Base-by-base conservation (phyloP, 2,329 filamentous ascomycete species). In the Talaromyces sp. region DNA sequence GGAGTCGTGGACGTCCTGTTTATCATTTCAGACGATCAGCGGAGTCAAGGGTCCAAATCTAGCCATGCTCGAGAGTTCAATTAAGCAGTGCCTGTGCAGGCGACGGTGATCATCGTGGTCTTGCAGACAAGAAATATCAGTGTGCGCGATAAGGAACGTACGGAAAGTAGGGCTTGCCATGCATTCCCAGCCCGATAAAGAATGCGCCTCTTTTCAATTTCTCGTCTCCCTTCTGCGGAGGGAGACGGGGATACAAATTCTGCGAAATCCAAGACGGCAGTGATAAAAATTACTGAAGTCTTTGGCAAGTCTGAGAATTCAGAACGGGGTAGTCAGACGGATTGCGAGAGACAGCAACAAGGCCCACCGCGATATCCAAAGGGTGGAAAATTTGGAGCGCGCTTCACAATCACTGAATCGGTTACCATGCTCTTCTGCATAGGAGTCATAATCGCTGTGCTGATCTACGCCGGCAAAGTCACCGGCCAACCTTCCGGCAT, bases 161-260 rank as follows among this genome's bases (percentile, higher is more conserved):
- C 11, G 16, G 27, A 52, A 35, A 52, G 41, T 31, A 56, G 33
- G 52, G 31, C 33, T 37, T 39, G 47, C 60, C 60, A 62, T 50
- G 43, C 60, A 62, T 62, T 62, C 47, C 47, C 60, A 27, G 37
- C 27, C 22, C 13, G 31, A 62, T 24, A 35, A 62, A 62, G 60
- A 62, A 62, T 62, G 60, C 60, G 60, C 47, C 47, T 54, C 35
- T 50, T 52, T 61, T 43, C 24, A 13, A 62, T 9, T 16, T 54
- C 22, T 14, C 16, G 16, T 19, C 9, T n/a, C 13, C 2, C 52
- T 37, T n/a, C 33, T 37, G 52, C 3, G 50, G n/a, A 16, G 16
- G 4, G 22, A 16, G 14, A 3, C 1, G 27, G 10, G n/a, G 50
- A 37, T 22, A 39, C 22, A 37, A 56, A 39, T 56, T 3, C 52